phyloP scores from a whole-genome alignment of 768 basidiomycete species.

The Roridomyces roridus region DNA sequence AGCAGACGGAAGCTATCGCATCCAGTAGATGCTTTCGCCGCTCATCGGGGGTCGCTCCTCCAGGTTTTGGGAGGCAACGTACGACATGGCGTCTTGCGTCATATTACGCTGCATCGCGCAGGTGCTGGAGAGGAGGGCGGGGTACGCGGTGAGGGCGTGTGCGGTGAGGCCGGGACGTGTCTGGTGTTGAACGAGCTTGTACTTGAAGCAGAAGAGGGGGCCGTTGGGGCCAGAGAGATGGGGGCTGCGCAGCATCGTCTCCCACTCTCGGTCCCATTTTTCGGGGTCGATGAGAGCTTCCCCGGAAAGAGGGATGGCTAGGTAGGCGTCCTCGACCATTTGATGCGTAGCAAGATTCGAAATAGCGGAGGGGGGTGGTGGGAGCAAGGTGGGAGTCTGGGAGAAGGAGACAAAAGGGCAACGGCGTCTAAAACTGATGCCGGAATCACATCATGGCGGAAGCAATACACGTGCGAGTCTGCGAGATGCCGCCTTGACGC shows the following conservation, averaged over 20 bases:
- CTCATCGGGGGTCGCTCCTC: conserved; percentile 5
- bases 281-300: conserved; percentile 15
- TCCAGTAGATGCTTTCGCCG: conserved; percentile 9
- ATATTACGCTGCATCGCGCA: conserved; percentile 18
- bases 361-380: no score
- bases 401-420: no score
- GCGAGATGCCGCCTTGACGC: no score
- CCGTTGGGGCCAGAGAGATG: not conserved
- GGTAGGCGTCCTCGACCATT: no score
- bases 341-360: no score
- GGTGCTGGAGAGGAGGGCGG: not conserved
- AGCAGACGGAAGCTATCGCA: no score
- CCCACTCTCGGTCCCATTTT: conserved; percentile 23
- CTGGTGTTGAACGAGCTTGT: not conserved
- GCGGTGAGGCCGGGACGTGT: not conserved
- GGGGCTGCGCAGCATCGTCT: not conserved
- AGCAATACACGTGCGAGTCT: no score
- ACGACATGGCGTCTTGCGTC: conserved; percentile 4
- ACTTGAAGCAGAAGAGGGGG: not conserved
- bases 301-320: conserved; percentile 1
- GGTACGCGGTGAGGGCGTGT: not conserved
- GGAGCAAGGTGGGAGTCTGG: no score
- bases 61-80: conserved; percentile 6
- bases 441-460: no score
- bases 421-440: no score